Evolutionary conservation across 495 filamentous ascomycete genomes (phyloP).

Genomic region (Xylaria longipes): DNA sequence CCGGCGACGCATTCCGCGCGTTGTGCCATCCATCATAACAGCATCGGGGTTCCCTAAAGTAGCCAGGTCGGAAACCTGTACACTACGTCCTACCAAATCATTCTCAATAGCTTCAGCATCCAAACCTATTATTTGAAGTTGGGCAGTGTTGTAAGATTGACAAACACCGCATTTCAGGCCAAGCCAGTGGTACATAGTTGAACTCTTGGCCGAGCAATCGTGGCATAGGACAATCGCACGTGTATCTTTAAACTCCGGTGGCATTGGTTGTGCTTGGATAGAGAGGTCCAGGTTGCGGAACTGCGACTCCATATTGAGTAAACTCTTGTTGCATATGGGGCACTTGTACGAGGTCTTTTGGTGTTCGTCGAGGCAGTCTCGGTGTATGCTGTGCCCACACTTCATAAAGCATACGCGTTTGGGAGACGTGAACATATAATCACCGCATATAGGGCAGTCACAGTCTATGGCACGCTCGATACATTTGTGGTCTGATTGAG

Average conservation of each 20-base stretch:
- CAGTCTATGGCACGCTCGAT: constrained; percentile 94
- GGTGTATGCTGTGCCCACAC: constrained; percentile 96
- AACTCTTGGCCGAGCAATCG: constrained; percentile 87
- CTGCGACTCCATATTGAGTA: constrained; percentile 95
- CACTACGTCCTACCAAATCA: constrained; percentile 35
- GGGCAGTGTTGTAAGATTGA: constrained; percentile 82
- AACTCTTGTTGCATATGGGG: constrained; percentile 90
- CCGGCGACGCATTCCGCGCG: constrained; percentile 39
- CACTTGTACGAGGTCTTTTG: constrained; percentile 90
- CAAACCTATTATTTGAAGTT: constrained; percentile 62
- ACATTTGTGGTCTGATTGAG: constrained; percentile 80
- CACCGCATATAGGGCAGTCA: constrained; percentile 97
- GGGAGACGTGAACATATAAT: constrained; percentile 96
- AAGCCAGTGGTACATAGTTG: constrained; percentile 91
- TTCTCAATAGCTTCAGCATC: constrained; percentile 41
- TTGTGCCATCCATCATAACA: constrained; percentile 18
- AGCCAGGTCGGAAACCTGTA: constrained; percentile 34
- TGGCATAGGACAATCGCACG: constrained; percentile 88
- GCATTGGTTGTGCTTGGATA: constrained; percentile 92
- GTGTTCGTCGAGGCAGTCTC: constrained; percentile 81
- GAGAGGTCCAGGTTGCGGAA: constrained; percentile 87
- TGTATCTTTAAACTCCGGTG: constrained; percentile 77
- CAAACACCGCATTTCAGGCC: constrained; percentile 89
- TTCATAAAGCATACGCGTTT: constrained; percentile 89
- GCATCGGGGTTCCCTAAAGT: constrained; percentile 21